Conservation (phyloP, 2,329 filamentous ascomycete genomes). For the Coniochaeta sp. region DNA sequence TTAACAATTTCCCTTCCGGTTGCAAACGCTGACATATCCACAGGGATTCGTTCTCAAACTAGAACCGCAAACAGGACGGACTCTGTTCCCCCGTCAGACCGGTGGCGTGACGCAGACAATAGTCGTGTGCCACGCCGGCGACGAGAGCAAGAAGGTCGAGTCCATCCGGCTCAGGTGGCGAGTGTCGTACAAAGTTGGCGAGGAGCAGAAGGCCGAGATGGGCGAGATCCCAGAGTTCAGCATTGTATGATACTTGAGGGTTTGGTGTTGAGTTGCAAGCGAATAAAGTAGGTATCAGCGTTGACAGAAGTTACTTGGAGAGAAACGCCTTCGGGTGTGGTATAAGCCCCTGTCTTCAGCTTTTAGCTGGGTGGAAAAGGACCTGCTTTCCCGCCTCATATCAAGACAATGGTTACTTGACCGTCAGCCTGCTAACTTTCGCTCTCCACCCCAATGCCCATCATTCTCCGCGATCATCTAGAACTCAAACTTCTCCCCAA, state of each 20-base stretch:
- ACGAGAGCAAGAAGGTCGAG: constrained; percentile 60
- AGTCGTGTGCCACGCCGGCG: constrained; percentile 65
- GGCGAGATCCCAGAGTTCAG: constrained; percentile 78
- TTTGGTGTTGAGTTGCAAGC: too few species aligned
- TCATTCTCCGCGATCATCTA: too few species aligned
- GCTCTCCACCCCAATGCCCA: too few species aligned
- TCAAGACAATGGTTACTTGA: too few species aligned
- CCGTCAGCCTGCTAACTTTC: too few species aligned
- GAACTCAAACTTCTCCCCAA: too few species aligned
- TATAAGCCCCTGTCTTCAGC: too few species aligned
- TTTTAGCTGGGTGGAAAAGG: too few species aligned
- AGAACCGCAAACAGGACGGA: constrained; percentile 76
- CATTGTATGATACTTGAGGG: constrained; percentile 46
- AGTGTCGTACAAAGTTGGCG: constrained; percentile 67
- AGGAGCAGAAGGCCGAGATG: constrained; percentile 65
- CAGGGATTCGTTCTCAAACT: constrained; percentile 77
- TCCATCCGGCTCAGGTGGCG: constrained; percentile 89
- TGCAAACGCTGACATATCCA: constrained; percentile 9
- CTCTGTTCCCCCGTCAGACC: constrained; percentile 65
- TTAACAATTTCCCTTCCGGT: not conserved
- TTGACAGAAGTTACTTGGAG: too few species aligned
- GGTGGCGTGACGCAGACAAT: constrained; percentile 77
- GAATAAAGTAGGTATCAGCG: too few species aligned
- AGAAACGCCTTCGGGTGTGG: too few species aligned
- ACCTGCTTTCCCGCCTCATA: too few species aligned